phyloP scores from a whole-genome alignment of 805 yeast genomes.

The Phaffomyces opuntiae region DNA sequence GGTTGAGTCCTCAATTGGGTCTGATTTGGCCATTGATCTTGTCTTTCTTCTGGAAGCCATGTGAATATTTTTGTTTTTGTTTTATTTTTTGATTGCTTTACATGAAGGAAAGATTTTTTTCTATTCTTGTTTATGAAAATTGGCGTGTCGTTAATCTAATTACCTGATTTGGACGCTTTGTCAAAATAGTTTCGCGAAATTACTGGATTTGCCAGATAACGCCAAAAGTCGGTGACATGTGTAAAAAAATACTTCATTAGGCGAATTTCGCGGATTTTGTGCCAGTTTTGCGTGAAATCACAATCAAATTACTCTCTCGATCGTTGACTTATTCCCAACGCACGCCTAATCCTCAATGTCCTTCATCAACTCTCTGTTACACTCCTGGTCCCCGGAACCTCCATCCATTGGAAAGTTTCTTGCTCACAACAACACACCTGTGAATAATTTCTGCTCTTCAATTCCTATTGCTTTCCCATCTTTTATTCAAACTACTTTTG shows the following conservation, averaged over 20 bases:
- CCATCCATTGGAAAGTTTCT: slow-evolving; percentile 13
- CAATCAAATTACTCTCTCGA: too few relatives aligned
- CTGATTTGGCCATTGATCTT: slow-evolving; percentile 3
- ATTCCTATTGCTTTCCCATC: slow-evolving; percentile 21
- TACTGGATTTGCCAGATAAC: too few relatives aligned
- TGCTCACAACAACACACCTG: slow-evolving; percentile 21
- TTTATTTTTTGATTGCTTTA: background rate
- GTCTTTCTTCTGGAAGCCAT: slow-evolving; percentile 1
- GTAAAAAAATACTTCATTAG: too few relatives aligned
- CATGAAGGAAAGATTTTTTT: too few relatives aligned
- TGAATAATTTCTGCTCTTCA: slow-evolving; percentile 16
- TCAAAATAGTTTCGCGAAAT: too few relatives aligned
- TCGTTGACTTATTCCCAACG: too few relatives aligned
- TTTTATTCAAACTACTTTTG: slow-evolving; percentile 20
- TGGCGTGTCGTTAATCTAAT: too few relatives aligned
- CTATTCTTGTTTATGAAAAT: too few relatives aligned
- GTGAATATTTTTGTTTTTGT: background rate
- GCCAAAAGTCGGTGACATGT: too few relatives aligned
- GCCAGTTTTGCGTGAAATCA: too few relatives aligned
- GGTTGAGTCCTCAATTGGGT: background rate
- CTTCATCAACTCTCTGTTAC: slow-evolving; percentile 6
- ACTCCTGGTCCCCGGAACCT: background rate
- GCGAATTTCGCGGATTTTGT: too few relatives aligned
- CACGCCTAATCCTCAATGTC: background rate
- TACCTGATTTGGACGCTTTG: too few relatives aligned